A percentile compares a stretch with the other conserved stretches of the same genome.
phyloP scores from a whole-genome alignment of 2,329 filamentous ascomycete species.

The Verticillium nubilum region DNA sequence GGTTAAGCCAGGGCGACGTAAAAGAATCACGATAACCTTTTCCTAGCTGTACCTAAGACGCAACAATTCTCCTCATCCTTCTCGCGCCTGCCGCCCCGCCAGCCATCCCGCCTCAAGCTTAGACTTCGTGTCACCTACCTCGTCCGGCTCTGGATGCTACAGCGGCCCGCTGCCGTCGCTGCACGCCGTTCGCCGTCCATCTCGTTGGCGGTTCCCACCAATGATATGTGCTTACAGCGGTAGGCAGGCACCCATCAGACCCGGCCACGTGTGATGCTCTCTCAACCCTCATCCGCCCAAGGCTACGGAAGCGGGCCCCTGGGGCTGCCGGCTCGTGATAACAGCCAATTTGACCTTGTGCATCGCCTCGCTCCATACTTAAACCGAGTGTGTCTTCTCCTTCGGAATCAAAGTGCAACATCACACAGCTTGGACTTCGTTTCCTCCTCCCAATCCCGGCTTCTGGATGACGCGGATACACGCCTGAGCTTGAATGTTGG shows the following conservation, averaged over 20 bases:
- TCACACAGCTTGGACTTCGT: conserved; percentile 2
- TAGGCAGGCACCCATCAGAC: background rate
- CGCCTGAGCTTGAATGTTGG: background rate
- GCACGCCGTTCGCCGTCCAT: background rate
- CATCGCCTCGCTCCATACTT: background rate
- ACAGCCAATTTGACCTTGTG: background rate
- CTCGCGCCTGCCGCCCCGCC: too few relatives aligned
- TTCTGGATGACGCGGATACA: background rate
- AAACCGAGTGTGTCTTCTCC: background rate
- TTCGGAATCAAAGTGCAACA: conserved; percentile 5
- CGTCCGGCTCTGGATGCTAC: background rate
- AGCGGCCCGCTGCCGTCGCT: background rate
- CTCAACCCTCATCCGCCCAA: background rate
- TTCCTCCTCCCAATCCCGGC: background rate
- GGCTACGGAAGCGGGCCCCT: background rate
- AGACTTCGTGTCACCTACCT: background rate
- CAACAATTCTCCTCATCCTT: background rate
- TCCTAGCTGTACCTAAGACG: too few relatives aligned
- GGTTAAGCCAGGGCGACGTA: background rate
- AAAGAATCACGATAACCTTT: too few relatives aligned
- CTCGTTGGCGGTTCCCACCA: background rate
- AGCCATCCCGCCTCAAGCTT: too few relatives aligned
- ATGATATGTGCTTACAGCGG: background rate
- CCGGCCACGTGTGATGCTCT: background rate
- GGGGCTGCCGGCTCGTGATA: background rate